phyloP scores from a whole-genome alignment of 2,329 filamentous ascomycete genomes.

The Fusarium compactum region DNA sequence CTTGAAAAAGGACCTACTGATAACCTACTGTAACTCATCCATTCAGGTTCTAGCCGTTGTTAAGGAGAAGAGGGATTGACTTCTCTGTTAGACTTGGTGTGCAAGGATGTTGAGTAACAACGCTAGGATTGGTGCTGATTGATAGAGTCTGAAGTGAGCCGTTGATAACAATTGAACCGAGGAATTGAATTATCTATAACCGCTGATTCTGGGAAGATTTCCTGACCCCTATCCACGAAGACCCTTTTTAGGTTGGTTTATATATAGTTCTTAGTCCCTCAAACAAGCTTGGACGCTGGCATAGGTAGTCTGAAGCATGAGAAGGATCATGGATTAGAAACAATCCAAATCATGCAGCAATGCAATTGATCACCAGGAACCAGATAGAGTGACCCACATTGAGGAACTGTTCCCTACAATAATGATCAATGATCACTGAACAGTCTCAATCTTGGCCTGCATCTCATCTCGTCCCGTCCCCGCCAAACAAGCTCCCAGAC shows the following conservation, averaged over 20 bases:
- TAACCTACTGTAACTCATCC: constrained; percentile 18
- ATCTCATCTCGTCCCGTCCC: constrained; percentile 42
- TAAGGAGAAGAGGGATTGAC: constrained; percentile 5
- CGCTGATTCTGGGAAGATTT: neutral
- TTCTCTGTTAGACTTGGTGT: neutral
- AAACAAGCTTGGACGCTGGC: neutral
- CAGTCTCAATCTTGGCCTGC: constrained; percentile 42
- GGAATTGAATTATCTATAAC: neutral
- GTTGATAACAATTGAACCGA: neutral
- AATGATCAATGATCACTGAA: neutral
- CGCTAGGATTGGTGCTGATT: constrained; percentile 1
- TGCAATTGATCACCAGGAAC: constrained; percentile 5
- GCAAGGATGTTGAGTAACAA: constrained; percentile 19
- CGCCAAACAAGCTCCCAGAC: constrained; percentile 43
- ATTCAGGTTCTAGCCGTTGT: constrained; percentile 17
- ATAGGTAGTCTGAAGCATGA: constrained; percentile 2
- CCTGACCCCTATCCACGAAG: neutral
- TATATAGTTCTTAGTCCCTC: neutral
- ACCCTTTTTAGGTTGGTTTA: neutral
- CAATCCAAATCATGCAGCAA: constrained; percentile 12
- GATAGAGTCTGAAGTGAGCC: neutral
- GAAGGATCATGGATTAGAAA: constrained; percentile 9
- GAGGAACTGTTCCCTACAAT: constrained; percentile 9
- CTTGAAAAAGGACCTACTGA: constrained; percentile 24
- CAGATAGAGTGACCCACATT: constrained; percentile 17